Percentiles rank a stretch among this genome's conserved stretches.
Evolutionary conservation across 768 basidiomycete genomes (phyloP).

Genomic region (Leucocoprinus birnbaumii): DNA sequence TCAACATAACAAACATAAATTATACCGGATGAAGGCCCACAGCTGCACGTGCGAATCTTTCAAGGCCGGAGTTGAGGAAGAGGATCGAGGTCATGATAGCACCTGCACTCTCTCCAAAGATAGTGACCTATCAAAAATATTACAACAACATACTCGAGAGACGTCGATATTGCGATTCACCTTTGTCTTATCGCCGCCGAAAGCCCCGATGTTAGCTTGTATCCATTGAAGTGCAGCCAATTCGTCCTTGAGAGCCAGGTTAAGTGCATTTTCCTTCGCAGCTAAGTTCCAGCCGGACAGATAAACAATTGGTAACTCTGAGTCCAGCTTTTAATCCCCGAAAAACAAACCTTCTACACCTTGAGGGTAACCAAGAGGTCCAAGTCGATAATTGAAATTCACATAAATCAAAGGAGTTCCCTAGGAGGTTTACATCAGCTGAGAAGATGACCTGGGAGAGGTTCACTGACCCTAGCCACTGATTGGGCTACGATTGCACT

Average conservation of each 20-base stretch:
- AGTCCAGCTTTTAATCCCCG: not conserved
- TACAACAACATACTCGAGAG: no score
- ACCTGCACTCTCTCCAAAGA: conserved; percentile 56
- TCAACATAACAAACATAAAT: not conserved
- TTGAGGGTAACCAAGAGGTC: conserved; percentile 43
- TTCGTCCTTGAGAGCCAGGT: conserved; percentile 46
- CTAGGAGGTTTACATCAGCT: conserved; percentile 16
- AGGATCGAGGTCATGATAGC: conserved; percentile 42
- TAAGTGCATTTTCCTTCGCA: conserved; percentile 32
- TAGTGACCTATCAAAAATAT: conserved; percentile 45
- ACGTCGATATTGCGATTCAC: no score
- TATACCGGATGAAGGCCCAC: conserved; percentile 9
- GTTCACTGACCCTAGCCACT: conserved; percentile 29
- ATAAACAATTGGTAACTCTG: not conserved
- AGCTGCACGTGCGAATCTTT: conserved; percentile 31
- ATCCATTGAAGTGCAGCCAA: conserved; percentile 49
- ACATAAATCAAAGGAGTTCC: conserved; percentile 43
- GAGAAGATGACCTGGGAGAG: not conserved
- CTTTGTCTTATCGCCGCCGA: conserved; percentile 51
- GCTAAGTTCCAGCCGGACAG: conserved; percentile 25
- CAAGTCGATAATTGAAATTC: conserved; percentile 39
- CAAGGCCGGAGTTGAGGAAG: conserved; percentile 30
- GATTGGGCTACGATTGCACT: conserved; percentile 34
- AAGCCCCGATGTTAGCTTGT: conserved; percentile 52
- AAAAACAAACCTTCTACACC: conserved; percentile 28